phyloP scores from a whole-genome alignment of 129 eudicot genomes.

The Artemisia tridentata region DNA sequence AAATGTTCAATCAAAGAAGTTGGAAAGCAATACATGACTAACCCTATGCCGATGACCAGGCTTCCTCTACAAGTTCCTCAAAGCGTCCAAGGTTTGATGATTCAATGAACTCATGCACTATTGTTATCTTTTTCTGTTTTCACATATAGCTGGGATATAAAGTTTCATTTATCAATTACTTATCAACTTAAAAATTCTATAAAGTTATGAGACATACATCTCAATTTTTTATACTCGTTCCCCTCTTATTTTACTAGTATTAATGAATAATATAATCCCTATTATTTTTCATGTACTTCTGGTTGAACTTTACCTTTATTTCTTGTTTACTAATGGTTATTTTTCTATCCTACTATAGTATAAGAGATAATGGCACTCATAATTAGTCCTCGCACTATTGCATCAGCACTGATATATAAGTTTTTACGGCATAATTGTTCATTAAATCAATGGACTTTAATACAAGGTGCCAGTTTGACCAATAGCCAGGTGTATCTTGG shows the following conservation, averaged over 20 bases:
- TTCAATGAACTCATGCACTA: background rate
- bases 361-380: no score
- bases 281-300: no score
- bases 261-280: no score
- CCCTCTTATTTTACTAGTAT: no score
- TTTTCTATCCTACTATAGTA: no score
- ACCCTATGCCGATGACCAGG: slow-evolving; percentile 61
- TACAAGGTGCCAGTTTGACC: background rate
- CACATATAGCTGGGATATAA: slow-evolving; percentile 3
- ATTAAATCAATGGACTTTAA: background rate
- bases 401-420: background rate
- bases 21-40: slow-evolving; percentile 59
- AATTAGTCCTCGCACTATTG: background rate
- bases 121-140: slow-evolving; percentile 1
- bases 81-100: slow-evolving; percentile 57
- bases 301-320: no score
- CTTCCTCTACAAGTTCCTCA: slow-evolving; percentile 81
- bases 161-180: background rate
- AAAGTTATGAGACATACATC: no score
- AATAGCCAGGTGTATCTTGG: background rate
- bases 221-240: no score
- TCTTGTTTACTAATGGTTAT: no score
- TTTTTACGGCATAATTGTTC: background rate
- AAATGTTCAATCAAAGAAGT: slow-evolving; percentile 77
- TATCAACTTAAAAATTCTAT: background rate